Percentiles rank a stretch among this genome's conserved stretches.
These are phyloP conservation scores for Globisporangium canariense DNA, from an alignment of 352 stramenopile species.

Conservation along the genomic window DNA sequence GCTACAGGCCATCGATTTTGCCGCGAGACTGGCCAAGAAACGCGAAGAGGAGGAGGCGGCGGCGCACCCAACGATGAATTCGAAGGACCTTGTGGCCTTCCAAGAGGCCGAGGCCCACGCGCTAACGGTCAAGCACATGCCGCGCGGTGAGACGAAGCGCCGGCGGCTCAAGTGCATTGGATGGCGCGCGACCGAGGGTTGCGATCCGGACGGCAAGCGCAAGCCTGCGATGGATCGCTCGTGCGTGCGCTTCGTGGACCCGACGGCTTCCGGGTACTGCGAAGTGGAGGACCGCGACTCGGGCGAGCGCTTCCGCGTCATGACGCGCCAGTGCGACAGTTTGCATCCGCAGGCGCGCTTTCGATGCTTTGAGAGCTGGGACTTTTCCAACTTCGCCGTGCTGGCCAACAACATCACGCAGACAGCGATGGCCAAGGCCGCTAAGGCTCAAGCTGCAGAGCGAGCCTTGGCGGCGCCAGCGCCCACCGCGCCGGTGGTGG, in stretches of 20 bases:
- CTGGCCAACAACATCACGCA: constrained; percentile 17
- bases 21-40: constrained; percentile 1
- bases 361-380: constrained; percentile 21
- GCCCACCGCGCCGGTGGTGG: background rate
- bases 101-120: constrained; percentile 27
- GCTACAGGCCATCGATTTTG: constrained; percentile 11
- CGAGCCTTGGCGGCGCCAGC: background rate
- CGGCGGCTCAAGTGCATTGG: constrained; percentile 23
- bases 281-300: constrained; percentile 23
- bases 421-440: background rate
- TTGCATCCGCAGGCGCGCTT: constrained; percentile 15
- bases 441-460: background rate
- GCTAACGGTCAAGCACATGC: constrained; percentile 24
- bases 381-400: constrained; percentile 23
- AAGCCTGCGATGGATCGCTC: constrained; percentile 15
- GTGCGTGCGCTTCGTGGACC: constrained; percentile 19
- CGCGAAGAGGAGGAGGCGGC: constrained; percentile 5
- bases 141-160: constrained; percentile 12
- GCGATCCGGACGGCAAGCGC: constrained; percentile 21
- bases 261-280: constrained; percentile 26
- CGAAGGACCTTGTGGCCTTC: constrained; percentile 16
- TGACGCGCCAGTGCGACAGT: constrained; percentile 20
- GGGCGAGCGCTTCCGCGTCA: constrained; percentile 22
- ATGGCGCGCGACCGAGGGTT: constrained; percentile 27
- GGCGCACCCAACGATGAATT: constrained; percentile 8